Percentiles rank a stretch among this genome's conserved stretches.
These are phyloP conservation scores for Medicago lupulina DNA, from an alignment of 306 rosid species.

Conservation along the genomic window DNA sequence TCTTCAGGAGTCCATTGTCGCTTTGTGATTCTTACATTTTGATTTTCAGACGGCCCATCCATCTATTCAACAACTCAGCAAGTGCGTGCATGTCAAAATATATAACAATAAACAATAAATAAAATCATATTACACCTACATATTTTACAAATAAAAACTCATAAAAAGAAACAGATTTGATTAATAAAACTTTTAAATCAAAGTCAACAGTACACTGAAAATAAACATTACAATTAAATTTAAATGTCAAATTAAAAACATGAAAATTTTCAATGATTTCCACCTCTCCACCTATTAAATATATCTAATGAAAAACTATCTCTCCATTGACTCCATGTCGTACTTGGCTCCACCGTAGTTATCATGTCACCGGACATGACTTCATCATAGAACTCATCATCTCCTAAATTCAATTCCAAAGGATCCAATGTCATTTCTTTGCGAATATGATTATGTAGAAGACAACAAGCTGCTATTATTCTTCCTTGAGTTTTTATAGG, in stretches of 20 bases:
- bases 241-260: neutral
- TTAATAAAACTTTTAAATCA: neutral
- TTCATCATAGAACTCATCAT: neutral
- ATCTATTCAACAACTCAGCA: constrained; percentile 15
- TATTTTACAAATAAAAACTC: neutral
- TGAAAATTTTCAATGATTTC: neutral
- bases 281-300: constrained; percentile 10
- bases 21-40: neutral
- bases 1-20: neutral
- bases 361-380: neutral
- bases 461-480: constrained; percentile 8
- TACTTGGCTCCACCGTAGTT: neutral
- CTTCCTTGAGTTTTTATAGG: neutral
- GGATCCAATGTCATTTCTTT: neutral
- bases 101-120: neutral
- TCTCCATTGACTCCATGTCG: constrained; percentile 7
- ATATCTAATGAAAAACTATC: neutral
- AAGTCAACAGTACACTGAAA: neutral
- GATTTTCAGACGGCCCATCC: neutral
- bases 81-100: neutral
- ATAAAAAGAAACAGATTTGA: neutral
- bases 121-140: neutral
- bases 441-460: neutral
- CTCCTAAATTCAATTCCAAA: neutral
- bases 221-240: neutral